Evolutionary conservation across 305 asterid species (phyloP), one percentile per base, ranked within the genome.

Genomic region (Fraxinus floribunda): DNA sequence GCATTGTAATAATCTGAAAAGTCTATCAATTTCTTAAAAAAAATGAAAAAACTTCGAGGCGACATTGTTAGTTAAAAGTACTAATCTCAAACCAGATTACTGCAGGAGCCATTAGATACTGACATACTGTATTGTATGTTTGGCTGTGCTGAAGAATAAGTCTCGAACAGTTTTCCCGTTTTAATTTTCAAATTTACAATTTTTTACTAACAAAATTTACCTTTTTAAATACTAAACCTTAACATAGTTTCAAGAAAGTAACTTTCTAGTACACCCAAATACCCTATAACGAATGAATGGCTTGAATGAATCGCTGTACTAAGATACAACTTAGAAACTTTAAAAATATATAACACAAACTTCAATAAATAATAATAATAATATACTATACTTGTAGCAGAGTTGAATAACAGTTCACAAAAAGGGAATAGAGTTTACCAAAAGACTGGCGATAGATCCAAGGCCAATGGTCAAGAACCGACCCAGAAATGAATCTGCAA

Each of bases 401-500:
- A 68, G 29, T 66, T 66, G 35, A 70, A 70, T 29, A 70, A 3
- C 35, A 70, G 13, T 18, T 66, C 5, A 15, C 16, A 70, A 32
- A 13, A 16, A 5, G 68, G 11, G 68, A 5, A 68, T 3, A 71
- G 44, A 71, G 76, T 71, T 77, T 88, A 90, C 93, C 88, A 90
- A 81, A 49, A 90, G 84, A 85, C 84, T 83, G 84, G 80, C 73
- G 80, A 91, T 60, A 70, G 90, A 91, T 32, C 92, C 92, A 26
- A 86, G 41, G 75, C 86, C 84, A 46, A 89, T 91, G 71, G 92
- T 89, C 57, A 88, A 80, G 68, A 88, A 91, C 7, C 92, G 89
- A 39, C 94, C 94, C 71, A 87, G n/a, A 46, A 80, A 91, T 1
- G 92, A 89, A 87, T 91, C 94, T 3, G 92, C 90, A 78, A 91